Conservation (phyloP, 1,139 yeast species). For the Kodamaea plutei region DNA sequence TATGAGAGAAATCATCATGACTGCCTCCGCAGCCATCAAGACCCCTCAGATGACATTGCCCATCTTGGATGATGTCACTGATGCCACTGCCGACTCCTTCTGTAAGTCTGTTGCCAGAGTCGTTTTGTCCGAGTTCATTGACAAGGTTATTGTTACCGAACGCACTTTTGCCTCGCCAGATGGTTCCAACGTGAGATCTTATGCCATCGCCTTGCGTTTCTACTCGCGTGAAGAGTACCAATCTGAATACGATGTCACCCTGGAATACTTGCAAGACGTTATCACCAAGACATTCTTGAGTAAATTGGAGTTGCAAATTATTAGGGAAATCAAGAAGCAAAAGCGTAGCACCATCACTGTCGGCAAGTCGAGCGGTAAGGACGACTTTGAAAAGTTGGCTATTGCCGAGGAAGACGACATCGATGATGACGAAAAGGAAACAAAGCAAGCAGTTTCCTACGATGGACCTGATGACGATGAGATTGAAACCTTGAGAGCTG, state of each 20-base stretch:
- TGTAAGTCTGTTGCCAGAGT: conserved; percentile 88
- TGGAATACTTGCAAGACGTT: conserved; percentile 71
- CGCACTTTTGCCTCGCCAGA: conserved; percentile 61
- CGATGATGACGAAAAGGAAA: conserved; percentile 68
- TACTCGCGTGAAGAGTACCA: conserved; percentile 75
- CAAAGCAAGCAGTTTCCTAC: conserved; percentile 84
- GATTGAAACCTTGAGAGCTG: conserved; percentile 81
- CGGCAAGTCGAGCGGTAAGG: conserved; percentile 68
- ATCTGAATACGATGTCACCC: conserved; percentile 82
- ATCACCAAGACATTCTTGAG: conserved; percentile 62
- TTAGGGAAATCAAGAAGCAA: conserved; percentile 82
- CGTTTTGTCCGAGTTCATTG: conserved; percentile 82
- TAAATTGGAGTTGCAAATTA: conserved; percentile 66
- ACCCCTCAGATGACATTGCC: conserved; percentile 99
- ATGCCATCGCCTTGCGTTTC: conserved; percentile 69
- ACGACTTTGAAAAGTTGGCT: conserved; percentile 38
- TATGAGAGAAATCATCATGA: conserved; percentile 99
- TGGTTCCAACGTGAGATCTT: conserved; percentile 62
- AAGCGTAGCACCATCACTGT: conserved; percentile 54
- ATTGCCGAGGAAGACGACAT: conserved; percentile 24
- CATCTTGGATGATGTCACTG: conserved; percentile 69
- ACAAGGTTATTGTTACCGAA: conserved; percentile 81
- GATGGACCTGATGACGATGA: conserved; percentile 96
- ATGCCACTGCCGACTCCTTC: conserved; percentile 87
- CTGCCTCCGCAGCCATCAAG: conserved; percentile 90